These are phyloP conservation scores for Aschersonia sp. DNA, from an alignment of 2,329 filamentous ascomycete genomes.

Conservation along the genomic window DNA sequence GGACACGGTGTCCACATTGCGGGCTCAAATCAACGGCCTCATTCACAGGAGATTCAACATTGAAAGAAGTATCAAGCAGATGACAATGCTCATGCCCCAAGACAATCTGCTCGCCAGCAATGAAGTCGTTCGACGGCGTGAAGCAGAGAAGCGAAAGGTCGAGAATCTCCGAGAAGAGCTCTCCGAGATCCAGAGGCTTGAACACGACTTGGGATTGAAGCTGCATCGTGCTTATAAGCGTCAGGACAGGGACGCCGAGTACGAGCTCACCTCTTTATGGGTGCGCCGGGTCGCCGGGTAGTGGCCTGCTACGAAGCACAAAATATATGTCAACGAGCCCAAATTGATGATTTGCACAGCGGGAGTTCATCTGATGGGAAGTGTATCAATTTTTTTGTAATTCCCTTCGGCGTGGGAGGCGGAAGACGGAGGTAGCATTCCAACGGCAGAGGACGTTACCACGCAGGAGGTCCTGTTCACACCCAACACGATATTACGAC, in stretches of 20 bases:
- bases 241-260: constrained; percentile 50
- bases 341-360: too few species aligned
- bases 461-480: neutral
- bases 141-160: constrained; percentile 49
- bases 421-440: neutral
- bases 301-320: constrained; percentile 7
- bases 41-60: constrained; percentile 57
- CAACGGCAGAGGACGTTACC: neutral
- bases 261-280: constrained; percentile 59
- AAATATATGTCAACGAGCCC: too few species aligned
- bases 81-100: constrained; percentile 64
- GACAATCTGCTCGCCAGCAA: constrained; percentile 54
- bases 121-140: constrained; percentile 42
- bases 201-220: constrained; percentile 65
- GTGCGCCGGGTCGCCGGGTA: constrained; percentile 60
- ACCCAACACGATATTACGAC: neutral
- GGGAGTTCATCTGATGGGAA: too few species aligned
- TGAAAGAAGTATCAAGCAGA: constrained; percentile 56
- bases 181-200: constrained; percentile 58
- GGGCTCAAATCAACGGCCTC: constrained; percentile 51
- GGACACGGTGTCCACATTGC: constrained; percentile 52
- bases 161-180: constrained; percentile 51
- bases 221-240: constrained; percentile 64
- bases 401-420: too few species aligned
- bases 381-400: too few species aligned